Conservation (phyloP, 108 stramenopile species). For the Chaetoceros tenuissimus region DNA sequence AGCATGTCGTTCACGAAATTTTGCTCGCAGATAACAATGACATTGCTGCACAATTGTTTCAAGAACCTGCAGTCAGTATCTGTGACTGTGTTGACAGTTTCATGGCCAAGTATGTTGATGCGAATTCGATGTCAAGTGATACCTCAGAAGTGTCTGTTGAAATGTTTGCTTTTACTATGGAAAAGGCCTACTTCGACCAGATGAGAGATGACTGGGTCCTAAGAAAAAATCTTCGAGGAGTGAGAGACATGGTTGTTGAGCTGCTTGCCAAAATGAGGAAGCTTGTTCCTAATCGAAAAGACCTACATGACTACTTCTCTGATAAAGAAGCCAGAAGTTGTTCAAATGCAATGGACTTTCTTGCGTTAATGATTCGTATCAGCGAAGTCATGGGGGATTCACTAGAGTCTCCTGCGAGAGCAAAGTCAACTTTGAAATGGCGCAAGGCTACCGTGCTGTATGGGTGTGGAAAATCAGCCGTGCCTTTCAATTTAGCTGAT, state of each 20-base stretch:
- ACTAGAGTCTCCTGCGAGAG: constrained; percentile 3
- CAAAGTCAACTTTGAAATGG: constrained; percentile 2
- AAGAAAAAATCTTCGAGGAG: too few relatives aligned
- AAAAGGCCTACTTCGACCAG: constrained; percentile 1
- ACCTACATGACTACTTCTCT: not conserved
- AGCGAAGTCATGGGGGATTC: not conserved
- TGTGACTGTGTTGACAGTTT: not conserved
- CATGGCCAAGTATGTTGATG: not conserved
- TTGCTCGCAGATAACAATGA: not conserved
- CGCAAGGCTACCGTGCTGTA: not conserved
- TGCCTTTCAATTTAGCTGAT: not conserved
- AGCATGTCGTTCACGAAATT: constrained; percentile 1
- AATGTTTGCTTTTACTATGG: not conserved
- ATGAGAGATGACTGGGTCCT: not conserved
- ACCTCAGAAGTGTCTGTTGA: not conserved
- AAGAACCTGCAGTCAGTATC: not conserved
- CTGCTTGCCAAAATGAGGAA: not conserved
- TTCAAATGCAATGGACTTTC: not conserved
- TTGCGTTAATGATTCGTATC: not conserved
- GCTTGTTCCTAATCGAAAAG: constrained; percentile 7
- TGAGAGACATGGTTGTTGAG: not conserved
- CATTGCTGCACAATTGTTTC: not conserved
- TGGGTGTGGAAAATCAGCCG: not conserved
- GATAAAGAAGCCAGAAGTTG: not conserved
- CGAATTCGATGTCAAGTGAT: not conserved